Evolutionary conservation across 140 eudicot genomes (phyloP), one percentile per base, ranked within the genome.

Genomic region (Cichorium intybus): DNA sequence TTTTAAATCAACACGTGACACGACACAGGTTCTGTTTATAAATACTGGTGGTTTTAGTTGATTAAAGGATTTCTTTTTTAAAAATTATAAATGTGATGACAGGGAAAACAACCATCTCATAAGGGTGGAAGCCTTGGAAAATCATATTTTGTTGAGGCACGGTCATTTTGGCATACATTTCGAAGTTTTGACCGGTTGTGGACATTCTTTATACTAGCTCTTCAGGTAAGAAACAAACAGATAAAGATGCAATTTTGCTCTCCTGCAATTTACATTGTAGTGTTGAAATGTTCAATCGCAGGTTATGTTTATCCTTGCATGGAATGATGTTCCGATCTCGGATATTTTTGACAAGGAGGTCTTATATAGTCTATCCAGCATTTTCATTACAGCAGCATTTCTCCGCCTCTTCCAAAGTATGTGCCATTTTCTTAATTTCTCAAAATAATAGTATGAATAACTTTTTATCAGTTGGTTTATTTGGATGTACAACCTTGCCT

Each of bases 101-200:
- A 89, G 99, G 99, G 95, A 63, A 85, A 71, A 65, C 65, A 45
- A 74, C 49, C 66, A 47, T 60, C 80, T 62, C 60, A 65, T 51
- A 73, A 64, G 57, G 61, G 87, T 37, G 85, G 80, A 68, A 75
- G 78, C 68, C 75, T 81, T 26, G 94, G 97, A 56, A 93, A 93
- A 68, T 84, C 95, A 22, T 79, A 79, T 77, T 93, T 88, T 63
- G 84, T 81, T 46, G 99, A 93, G 77, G 86, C 95, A 5, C 78
- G 97, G 33, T 69, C 97, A 57, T 93, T 89, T 69, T 86, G 95
- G 97, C 94, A 93, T 64, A 80, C 63, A 35, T 93, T 85, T 74
- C 81, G 97, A 75, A 93, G 99, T 78, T 93, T 85, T 74, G 99
- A 88, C 69, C 97, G 99, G 64, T 66, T 93, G 59, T 93, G 99